A percentile compares a stretch with the other conserved stretches of the same genome.
Conservation (phyloP, 192 early-diverging fungal species). For the Gonapodya prolifera region DNA sequence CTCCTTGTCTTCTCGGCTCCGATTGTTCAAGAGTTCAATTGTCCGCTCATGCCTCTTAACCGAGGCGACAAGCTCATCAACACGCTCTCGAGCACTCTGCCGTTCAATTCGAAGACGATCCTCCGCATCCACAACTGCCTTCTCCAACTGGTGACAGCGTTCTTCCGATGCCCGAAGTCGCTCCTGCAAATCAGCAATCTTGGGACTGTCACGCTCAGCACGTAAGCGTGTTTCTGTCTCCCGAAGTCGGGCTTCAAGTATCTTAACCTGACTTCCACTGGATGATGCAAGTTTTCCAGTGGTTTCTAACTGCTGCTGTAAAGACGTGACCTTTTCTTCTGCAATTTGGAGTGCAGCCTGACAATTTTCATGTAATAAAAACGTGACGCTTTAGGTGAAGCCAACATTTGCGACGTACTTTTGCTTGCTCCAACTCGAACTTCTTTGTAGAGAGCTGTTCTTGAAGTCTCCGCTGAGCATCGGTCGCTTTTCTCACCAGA, state of each 20-base stretch:
- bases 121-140: not conserved
- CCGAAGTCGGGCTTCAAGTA: not conserved
- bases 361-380: not conserved
- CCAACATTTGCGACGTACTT: not conserved
- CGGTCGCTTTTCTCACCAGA: not conserved
- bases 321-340: not conserved
- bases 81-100: not conserved
- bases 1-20: not conserved
- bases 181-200: not conserved
- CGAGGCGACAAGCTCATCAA: not conserved
- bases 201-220: not conserved
- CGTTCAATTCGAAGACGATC: slow-evolving; percentile 1
- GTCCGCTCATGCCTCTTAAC: not conserved
- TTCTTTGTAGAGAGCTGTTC: not conserved
- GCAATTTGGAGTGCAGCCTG: not conserved
- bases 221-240: not conserved
- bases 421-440: not conserved
- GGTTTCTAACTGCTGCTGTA: not conserved
- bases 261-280: not conserved
- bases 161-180: slow-evolving; percentile 1
- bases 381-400: not conserved
- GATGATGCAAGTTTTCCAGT: not conserved
- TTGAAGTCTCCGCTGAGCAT: not conserved
- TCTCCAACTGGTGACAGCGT: not conserved
- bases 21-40: not conserved